Base-by-base conservation (phyloP, 495 filamentous ascomycete species). In the Penicillium canescens region DNA sequence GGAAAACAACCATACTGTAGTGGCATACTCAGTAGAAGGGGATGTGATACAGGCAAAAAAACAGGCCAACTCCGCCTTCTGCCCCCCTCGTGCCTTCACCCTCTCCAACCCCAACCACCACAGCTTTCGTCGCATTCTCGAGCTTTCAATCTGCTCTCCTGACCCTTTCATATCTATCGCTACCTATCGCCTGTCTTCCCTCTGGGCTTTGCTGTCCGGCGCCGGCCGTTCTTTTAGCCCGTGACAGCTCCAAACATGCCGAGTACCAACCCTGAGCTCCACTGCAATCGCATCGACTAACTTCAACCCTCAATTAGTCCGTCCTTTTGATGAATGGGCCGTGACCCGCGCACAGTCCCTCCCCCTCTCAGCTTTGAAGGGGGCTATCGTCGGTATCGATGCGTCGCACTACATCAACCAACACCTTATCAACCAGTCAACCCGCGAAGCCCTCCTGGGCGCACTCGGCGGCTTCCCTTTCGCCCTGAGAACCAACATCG, bases 381-480 rank as follows among this genome's bases (percentile, higher is more conserved):
- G 84, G 57, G 78, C 81, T 36, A 78, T 85, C 21, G 78, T 96
- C 57, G 91, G 86, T 57, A 86, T 99, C 58, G 95, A 99, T 76
- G 94, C 92, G 34, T 84, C 88, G 24, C 85, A 94, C 71, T 99
- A 93, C 72, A 82, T 98, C 47, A 78, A 84, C 59, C 84, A 84
- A 8, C 78, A 94, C 47, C 82, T 93, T 62, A 79, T 82, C 65
- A 79, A 83, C 46, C 70, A 78, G 40, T 82, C 84, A 23, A 80
- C 79, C 36, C 86, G 86, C 48, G 95, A 99, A 62, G 90, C 92
- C 20, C 83, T 99, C 16, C 80, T 98, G 24, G 81, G 91, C 42
- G 95, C 95, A 16, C 81, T 98, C 13, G 95, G 93, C 23, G 95
- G 95, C 41, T 81, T 90, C 51, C 93, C 95, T 2, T 90, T 95